Evolutionary conservation across 2,329 filamentous ascomycete genomes (phyloP).

Genomic region (Fusarium bulbicola): DNA sequence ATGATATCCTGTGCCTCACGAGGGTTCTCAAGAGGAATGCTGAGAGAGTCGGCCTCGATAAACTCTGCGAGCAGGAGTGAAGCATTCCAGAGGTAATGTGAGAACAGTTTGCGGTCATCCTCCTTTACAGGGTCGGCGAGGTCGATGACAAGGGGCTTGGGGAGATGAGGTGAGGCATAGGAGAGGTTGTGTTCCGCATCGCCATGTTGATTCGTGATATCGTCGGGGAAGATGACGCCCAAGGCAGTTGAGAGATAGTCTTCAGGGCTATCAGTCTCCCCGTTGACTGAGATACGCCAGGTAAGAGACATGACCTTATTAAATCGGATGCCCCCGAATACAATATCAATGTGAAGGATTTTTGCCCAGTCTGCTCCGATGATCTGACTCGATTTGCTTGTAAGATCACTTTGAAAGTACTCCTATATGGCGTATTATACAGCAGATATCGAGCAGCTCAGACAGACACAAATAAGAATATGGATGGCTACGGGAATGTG

Average conservation of each 20-base stretch:
- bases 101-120: conserved; percentile 68
- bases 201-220: conserved; percentile 73
- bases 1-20: conserved; percentile 10
- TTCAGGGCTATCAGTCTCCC: conserved; percentile 54
- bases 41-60: conserved; percentile 59
- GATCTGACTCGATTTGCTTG: neutral
- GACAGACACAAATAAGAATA: neutral
- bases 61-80: conserved; percentile 64
- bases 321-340: neutral
- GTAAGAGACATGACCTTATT: conserved; percentile 55
- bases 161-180: conserved; percentile 65
- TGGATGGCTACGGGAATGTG: neutral
- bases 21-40: conserved; percentile 23
- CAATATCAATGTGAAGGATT: neutral
- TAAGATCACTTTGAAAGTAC: neutral
- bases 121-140: conserved; percentile 61
- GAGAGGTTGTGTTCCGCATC: conserved; percentile 66
- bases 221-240: conserved; percentile 73
- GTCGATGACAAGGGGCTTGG: conserved; percentile 54
- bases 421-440: neutral
- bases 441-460: neutral
- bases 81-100: conserved; percentile 79
- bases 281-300: conserved; percentile 43
- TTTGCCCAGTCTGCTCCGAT: neutral
- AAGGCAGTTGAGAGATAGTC: conserved; percentile 68